These are phyloP conservation scores for Chaetoscypha palmicola DNA, from an alignment of 2,329 filamentous ascomycete genomes.

Conservation along the genomic window DNA sequence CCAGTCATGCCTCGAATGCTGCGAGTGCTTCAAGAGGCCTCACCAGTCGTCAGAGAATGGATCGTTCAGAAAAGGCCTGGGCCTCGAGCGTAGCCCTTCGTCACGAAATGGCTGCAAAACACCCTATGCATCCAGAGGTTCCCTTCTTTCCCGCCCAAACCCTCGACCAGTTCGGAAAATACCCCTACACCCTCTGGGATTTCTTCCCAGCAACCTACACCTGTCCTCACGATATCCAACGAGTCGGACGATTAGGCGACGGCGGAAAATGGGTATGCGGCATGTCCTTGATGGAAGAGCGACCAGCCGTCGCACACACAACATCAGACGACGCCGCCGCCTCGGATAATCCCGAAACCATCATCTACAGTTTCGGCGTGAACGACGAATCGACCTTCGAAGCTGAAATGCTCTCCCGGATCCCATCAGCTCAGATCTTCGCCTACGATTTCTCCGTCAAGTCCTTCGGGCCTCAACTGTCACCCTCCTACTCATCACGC, in stretches of 20 bases:
- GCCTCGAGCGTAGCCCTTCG: slow-evolving; percentile 18
- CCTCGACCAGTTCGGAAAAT: slow-evolving; percentile 17
- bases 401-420: slow-evolving; percentile 34
- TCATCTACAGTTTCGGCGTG: slow-evolving; percentile 36
- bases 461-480: slow-evolving; percentile 27
- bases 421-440: slow-evolving; percentile 32
- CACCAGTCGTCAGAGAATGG: slow-evolving; percentile 20
- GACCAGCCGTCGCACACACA: slow-evolving; percentile 9
- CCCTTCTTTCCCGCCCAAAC: slow-evolving; percentile 24
- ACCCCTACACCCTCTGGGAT: slow-evolving; percentile 36
- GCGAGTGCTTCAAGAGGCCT: slow-evolving; percentile 6
- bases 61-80: slow-evolving; percentile 23
- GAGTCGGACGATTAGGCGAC: slow-evolving; percentile 35
- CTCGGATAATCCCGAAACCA: too few relatives aligned
- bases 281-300: slow-evolving; percentile 33
- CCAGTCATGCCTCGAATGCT: too few relatives aligned
- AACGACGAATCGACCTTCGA: slow-evolving; percentile 36
- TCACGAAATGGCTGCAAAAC: slow-evolving; percentile 19
- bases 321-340: slow-evolving; percentile 12
- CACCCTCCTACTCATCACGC: slow-evolving; percentile 7
- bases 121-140: slow-evolving; percentile 19
- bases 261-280: slow-evolving; percentile 40
- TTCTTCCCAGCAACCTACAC: slow-evolving; percentile 35
- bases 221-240: slow-evolving; percentile 36
- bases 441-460: slow-evolving; percentile 36